Evolutionary conservation across 2,329 filamentous ascomycete genomes (phyloP).

Genomic region (Cladosporium sp.): DNA sequence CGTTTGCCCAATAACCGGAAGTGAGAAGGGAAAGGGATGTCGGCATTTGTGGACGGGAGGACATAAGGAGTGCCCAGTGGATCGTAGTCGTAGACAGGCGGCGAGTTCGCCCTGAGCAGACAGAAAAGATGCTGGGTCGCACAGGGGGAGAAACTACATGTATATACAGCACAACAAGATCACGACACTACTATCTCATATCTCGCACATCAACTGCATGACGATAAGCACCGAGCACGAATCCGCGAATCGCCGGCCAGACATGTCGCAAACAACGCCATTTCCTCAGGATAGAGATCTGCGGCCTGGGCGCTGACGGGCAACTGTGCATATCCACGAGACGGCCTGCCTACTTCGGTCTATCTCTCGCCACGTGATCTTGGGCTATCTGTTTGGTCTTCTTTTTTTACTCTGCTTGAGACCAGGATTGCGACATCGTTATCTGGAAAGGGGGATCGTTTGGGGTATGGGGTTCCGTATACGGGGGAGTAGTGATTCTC

Average conservation of each 20-base stretch:
- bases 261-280: constrained; percentile 12
- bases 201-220: constrained; percentile 11
- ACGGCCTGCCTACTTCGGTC: constrained; percentile 11
- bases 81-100: background rate
- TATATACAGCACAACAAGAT: constrained; percentile 6
- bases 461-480: constrained; percentile 7
- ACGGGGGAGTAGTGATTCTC: background rate
- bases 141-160: constrained; percentile 1
- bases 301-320: constrained; percentile 7
- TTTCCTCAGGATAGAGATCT: constrained; percentile 10
- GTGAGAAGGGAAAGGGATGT: background rate
- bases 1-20: background rate
- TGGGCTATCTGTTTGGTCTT: background rate
- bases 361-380: constrained; percentile 11
- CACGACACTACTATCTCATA: constrained; percentile 11
- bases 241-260: constrained; percentile 9
- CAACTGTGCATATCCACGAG: background rate
- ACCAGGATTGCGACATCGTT: background rate
- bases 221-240: constrained; percentile 5
- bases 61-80: background rate
- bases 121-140: background rate
- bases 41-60: constrained; percentile 6
- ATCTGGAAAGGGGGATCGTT: background rate
- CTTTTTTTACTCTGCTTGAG: background rate
- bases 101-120: background rate